phyloP scores from a whole-genome alignment of 306 rosid species.

The Hylodesmum podocarpum region DNA sequence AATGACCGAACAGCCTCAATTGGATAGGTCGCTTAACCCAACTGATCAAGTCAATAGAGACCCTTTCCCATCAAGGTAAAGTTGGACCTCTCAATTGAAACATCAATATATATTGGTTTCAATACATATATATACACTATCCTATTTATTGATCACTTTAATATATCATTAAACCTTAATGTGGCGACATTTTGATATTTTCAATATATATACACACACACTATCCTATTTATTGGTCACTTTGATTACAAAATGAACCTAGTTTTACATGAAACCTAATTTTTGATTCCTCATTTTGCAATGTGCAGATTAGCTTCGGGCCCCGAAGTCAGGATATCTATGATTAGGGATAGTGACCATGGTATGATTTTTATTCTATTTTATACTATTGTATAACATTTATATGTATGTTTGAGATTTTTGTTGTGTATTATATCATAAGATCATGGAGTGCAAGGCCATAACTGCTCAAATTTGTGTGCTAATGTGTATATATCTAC shows the following conservation, averaged over 20 bases:
- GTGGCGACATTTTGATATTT: no score
- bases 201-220: no score
- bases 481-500: not conserved
- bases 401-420: no score
- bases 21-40: not conserved
- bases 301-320: slow-evolving; percentile 46
- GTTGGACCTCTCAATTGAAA: no score
- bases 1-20: slow-evolving; percentile 17
- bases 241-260: not conserved
- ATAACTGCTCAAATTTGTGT: not conserved
- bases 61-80: slow-evolving; percentile 9
- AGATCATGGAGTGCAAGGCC: not conserved
- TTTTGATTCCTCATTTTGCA: slow-evolving; percentile 43
- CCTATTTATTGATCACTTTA: no score
- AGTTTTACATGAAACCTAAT: slow-evolving; percentile 9
- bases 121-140: no score
- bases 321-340: slow-evolving; percentile 47
- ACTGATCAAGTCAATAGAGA: not conserved
- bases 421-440: not conserved
- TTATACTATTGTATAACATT: not conserved
- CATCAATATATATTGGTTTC: no score
- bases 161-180: no score
- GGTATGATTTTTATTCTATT: slow-evolving; percentile 15
- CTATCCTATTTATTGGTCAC: no score
- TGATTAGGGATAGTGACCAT: not conserved